Evolutionary conservation across 1,139 yeast species (phyloP).

Genomic region (Sugiyamaella pinicola): DNA sequence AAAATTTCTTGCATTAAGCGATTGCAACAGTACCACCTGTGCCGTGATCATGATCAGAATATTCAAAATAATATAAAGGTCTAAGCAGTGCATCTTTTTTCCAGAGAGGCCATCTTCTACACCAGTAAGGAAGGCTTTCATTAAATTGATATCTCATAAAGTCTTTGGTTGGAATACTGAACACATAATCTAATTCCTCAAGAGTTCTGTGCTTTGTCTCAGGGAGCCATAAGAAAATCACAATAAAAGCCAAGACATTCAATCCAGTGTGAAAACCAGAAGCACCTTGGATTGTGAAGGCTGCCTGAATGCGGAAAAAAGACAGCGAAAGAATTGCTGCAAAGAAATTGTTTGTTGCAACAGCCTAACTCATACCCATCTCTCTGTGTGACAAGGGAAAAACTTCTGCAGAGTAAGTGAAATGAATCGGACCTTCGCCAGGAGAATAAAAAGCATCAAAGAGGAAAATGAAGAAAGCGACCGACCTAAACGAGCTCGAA

Average conservation of each 20-base stretch:
- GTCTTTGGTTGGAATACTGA: constrained; percentile 26
- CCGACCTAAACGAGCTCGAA: constrained; percentile 56
- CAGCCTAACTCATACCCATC: constrained; percentile 71
- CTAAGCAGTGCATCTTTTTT: constrained; percentile 20
- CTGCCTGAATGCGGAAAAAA: constrained; percentile 29
- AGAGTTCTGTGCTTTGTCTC: constrained; percentile 31
- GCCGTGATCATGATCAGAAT: constrained; percentile 4
- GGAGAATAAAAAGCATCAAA: constrained; percentile 67
- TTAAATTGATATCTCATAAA: constrained; percentile 29
- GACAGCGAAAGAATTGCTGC: constrained; percentile 69
- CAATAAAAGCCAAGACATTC: constrained; percentile 26
- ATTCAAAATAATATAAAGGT: constrained; percentile 27
- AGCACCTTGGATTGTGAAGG: constrained; percentile 29
- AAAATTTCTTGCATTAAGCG: too few species aligned
- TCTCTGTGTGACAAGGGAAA: constrained; percentile 74
- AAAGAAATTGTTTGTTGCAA: constrained; percentile 77
- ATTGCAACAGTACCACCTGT: neutral
- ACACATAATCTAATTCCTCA: constrained; percentile 28
- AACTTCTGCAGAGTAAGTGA: constrained; percentile 74
- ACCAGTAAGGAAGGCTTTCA: constrained; percentile 29
- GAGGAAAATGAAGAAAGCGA: constrained; percentile 57
- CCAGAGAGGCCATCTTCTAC: constrained; percentile 26
- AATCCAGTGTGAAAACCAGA: constrained; percentile 32
- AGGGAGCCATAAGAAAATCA: constrained; percentile 32
- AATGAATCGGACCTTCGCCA: constrained; percentile 79